These are phyloP conservation scores for Pistacia atlantica DNA, from an alignment of 345 rosid genomes.

Conservation along the genomic window DNA sequence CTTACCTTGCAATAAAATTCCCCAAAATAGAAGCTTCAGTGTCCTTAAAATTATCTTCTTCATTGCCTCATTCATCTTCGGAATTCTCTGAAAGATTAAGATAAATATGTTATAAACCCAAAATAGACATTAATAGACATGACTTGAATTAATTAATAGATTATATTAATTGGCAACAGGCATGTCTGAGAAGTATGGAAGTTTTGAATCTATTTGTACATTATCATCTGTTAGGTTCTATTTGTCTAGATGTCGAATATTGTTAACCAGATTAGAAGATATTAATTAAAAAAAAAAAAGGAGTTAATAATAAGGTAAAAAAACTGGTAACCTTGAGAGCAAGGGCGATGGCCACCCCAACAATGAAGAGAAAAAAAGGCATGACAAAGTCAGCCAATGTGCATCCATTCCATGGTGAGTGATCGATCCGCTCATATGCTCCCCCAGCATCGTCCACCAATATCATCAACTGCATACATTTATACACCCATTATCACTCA, in stretches of 20 bases:
- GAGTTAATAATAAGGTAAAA: neutral
- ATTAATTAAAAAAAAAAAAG: neutral
- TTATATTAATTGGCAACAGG: too few species aligned
- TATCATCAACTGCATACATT: constrained; percentile 51
- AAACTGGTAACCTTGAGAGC: constrained; percentile 55
- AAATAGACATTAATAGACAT: too few species aligned
- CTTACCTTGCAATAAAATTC: constrained; percentile 63
- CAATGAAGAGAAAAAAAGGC: constrained; percentile 78
- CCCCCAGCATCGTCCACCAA: constrained; percentile 62
- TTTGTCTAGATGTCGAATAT: too few species aligned
- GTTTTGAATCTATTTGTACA: too few species aligned
- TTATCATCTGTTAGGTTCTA: too few species aligned
- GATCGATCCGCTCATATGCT: constrained; percentile 55
- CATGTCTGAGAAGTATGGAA: too few species aligned
- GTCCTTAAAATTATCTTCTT: constrained; percentile 56
- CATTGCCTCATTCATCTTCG: constrained; percentile 41
- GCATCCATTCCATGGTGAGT: constrained; percentile 75
- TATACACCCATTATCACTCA: neutral
- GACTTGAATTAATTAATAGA: too few species aligned
- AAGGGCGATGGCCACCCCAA: constrained; percentile 66
- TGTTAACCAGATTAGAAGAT: too few species aligned
- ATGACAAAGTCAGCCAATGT: constrained; percentile 68
- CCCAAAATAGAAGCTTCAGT: constrained; percentile 77
- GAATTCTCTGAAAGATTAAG: constrained; percentile 42
- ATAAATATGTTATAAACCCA: neutral